Conservation (phyloP, 139 green algal genomes). For the Coelastrella sp. region DNA sequence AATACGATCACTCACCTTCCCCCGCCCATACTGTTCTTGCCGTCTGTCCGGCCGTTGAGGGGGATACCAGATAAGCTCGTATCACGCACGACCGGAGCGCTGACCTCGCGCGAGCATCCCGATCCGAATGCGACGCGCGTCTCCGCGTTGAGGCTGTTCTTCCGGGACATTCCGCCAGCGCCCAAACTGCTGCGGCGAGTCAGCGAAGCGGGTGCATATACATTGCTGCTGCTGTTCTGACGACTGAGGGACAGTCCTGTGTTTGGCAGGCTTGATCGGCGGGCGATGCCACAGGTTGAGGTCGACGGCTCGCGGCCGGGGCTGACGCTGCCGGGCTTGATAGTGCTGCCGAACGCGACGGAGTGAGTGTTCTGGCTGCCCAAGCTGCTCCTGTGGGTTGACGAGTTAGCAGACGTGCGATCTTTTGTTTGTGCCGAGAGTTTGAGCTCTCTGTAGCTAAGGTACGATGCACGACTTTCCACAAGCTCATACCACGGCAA, state of each 20-base stretch:
- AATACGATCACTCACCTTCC: not conserved
- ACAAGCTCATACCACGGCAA: not conserved
- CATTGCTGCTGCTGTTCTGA: slow-evolving; percentile 6
- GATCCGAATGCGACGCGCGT: too few relatives aligned
- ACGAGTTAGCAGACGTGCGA: not conserved
- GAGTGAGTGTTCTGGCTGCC: not conserved
- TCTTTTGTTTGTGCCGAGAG: not conserved
- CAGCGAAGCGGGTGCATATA: not conserved
- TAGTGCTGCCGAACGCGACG: not conserved
- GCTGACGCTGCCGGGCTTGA: not conserved
- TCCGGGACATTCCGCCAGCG: too few relatives aligned
- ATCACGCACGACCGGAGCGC: too few relatives aligned
- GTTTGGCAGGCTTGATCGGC: not conserved
- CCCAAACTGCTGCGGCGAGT: not conserved
- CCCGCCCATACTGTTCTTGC: not conserved
- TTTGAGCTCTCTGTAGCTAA: not conserved
- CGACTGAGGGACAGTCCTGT: not conserved
- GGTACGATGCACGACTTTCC: not conserved
- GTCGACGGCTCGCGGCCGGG: not conserved
- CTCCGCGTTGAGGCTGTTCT: too few relatives aligned
- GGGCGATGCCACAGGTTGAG: not conserved
- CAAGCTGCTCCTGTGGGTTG: not conserved
- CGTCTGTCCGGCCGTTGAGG: not conserved
- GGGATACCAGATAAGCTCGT: not conserved
- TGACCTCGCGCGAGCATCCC: too few relatives aligned